phyloP scores from a whole-genome alignment of 2,329 filamentous ascomycete species.

The Diaporthe eres region DNA sequence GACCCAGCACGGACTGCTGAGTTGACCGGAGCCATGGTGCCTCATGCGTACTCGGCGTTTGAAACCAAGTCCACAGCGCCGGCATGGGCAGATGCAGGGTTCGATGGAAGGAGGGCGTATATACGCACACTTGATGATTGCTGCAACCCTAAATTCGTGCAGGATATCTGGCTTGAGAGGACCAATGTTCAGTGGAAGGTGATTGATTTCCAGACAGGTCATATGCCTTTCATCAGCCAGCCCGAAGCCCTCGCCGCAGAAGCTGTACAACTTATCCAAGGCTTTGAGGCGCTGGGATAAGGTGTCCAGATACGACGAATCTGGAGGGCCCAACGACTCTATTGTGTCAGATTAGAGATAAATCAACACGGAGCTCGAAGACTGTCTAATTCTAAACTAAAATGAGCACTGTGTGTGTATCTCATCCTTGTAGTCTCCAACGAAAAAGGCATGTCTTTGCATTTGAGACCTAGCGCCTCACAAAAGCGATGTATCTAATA shows the following conservation, averaged over 20 bases:
- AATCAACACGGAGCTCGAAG: no score
- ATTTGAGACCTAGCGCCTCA: no score
- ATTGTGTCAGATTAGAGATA: no score
- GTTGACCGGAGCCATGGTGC: neutral
- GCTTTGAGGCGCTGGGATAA: no score
- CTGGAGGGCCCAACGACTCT: rapidly evolving
- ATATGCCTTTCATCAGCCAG: conserved; percentile 48
- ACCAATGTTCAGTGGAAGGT: conserved; percentile 46
- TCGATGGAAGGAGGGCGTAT: conserved; percentile 26
- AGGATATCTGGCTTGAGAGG: conserved; percentile 46
- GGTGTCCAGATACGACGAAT: no score
- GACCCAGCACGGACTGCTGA: neutral
- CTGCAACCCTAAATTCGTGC: conserved; percentile 44
- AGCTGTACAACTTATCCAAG: no score
- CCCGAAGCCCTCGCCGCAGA: conserved; percentile 21
- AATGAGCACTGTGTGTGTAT: no score
- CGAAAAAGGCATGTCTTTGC: no score
- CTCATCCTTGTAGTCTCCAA: no score
- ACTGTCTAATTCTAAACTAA: no score
- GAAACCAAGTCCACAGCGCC: conserved; percentile 18
- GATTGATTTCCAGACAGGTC: conserved; percentile 45
- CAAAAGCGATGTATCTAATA: no score
- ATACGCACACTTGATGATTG: conserved; percentile 38
- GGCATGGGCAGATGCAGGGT: conserved; percentile 8
- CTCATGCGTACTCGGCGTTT: neutral